Base-by-base conservation (phyloP, 345 rosid genomes). In the Zanthoxylum bungeanum region DNA sequence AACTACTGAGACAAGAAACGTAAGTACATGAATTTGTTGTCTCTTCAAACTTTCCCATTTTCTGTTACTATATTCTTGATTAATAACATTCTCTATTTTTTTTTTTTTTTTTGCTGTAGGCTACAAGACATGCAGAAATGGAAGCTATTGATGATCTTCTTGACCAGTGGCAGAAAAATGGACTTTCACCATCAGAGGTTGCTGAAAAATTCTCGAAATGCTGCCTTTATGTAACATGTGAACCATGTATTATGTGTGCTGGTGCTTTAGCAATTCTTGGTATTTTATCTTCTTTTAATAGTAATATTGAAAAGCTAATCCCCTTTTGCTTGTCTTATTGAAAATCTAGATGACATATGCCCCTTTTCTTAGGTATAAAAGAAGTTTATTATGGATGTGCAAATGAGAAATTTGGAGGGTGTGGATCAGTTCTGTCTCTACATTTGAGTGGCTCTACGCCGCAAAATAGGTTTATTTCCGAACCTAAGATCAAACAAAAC, bases 161-260 rank as follows among this genome's bases (percentile, higher is more conserved):
- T n/a, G 80, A 76, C 65, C 80, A 80, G 72, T 92, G 99, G 96
- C 85, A 73, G 66, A 80, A 74, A 79, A 63, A 64, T 64, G 83
- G 87, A 63, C 87, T 89, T 68, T 85, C 88, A 22, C 72, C 69
- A 33, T 69, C 80, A 53, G 81, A 87, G 80, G 87, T 88, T 68
- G 90, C 89, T 30, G 85, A 89, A 66, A 87, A 73, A 5, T 88
- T 90, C 77, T 89, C 88, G 14, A 72, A 72, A 37, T 95, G 91
- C 72, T 36, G 62, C 63, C 87, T 90, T 64, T 95, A 88, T 57
- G 98, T 90, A 59, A 88, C 99, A 73, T 90, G 93, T 77, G 99
- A 92, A 85, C 97, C 91, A 16, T 92, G 97, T 78, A 92, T 90
- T 59, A 92, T 94, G 98, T 95, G 97, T 77, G 97, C 97, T 73